A percentile compares a stretch with the other conserved stretches of the same genome.
Conservation (phyloP, 1,284 basidiomycete genomes). For the Meira nashicola region DNA sequence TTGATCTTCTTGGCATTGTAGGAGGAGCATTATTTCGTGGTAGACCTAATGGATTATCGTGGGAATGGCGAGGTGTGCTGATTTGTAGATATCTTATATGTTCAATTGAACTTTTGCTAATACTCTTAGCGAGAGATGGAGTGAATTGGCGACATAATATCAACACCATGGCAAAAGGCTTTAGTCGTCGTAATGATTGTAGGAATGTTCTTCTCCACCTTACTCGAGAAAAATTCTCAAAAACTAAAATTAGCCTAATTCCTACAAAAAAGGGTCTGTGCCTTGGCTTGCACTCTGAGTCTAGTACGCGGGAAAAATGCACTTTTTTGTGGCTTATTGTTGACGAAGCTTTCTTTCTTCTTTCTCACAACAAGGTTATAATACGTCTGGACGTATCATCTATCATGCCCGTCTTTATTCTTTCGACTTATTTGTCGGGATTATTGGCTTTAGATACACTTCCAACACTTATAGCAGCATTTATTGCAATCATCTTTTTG, state of each 20-base stretch:
- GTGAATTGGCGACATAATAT: too few species aligned
- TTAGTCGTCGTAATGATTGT: too few species aligned
- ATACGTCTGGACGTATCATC: not conserved
- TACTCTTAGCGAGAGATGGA: not conserved
- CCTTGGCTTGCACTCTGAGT: too few species aligned
- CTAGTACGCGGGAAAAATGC: too few species aligned
- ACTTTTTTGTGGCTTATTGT: too few species aligned
- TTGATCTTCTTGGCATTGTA: slow-evolving; percentile 36
- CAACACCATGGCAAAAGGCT: too few species aligned
- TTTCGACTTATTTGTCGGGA: not conserved
- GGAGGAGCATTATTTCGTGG: slow-evolving; percentile 46
- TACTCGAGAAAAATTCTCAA: too few species aligned
- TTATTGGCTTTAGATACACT: slow-evolving; percentile 5
- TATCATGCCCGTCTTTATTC: slow-evolving; percentile 12
- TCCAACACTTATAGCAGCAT: not conserved
- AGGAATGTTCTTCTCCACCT: too few species aligned
- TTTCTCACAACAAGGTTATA: too few species aligned
- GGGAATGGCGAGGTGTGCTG: slow-evolving; percentile 5
- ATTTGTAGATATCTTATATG: not conserved
- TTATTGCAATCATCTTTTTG: slow-evolving; percentile 7
- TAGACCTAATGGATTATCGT: slow-evolving; percentile 47
- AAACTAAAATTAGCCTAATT: too few species aligned
- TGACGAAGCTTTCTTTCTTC: too few species aligned
- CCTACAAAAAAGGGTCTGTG: too few species aligned
- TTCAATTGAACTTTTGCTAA: not conserved